Conservation (phyloP, 1,284 basidiomycete species). For the Cronartium quercuum region DNA sequence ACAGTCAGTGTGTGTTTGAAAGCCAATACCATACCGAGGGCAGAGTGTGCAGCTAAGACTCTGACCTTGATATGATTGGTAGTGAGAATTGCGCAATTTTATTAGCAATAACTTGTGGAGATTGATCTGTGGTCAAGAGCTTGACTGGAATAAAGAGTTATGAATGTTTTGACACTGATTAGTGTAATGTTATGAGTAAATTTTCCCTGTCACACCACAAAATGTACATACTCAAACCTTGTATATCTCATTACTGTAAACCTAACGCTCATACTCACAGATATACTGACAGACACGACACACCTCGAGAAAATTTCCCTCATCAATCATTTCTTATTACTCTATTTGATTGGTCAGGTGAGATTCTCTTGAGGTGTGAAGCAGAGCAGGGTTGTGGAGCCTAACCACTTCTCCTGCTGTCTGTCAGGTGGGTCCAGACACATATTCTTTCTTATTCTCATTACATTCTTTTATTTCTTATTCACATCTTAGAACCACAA, state of each 20-base stretch:
- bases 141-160: not conserved
- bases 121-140: not conserved
- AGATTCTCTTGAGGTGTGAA: too few relatives aligned
- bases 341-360: not conserved
- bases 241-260: too few relatives aligned
- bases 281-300: too few relatives aligned
- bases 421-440: too few relatives aligned
- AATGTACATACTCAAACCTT: too few relatives aligned
- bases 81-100: conserved; percentile 8
- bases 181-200: not conserved
- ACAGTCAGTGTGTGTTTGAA: not conserved
- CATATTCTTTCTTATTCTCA: too few relatives aligned
- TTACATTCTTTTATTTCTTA: too few relatives aligned
- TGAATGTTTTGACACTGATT: not conserved
- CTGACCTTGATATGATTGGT: conserved; percentile 11
- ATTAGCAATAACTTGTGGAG: not conserved
- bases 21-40: not conserved
- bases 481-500: too few relatives aligned
- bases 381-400: too few relatives aligned
- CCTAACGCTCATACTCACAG: too few relatives aligned
- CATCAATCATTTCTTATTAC: not conserved
- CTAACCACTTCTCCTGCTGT: too few relatives aligned
- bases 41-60: conserved; percentile 5
- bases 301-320: not conserved
- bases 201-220: too few relatives aligned